Evolutionary conservation across 208 protist species (phyloP), one percentile per base, ranked within the genome.

Genomic region (Naegleria fowleri): DNA sequence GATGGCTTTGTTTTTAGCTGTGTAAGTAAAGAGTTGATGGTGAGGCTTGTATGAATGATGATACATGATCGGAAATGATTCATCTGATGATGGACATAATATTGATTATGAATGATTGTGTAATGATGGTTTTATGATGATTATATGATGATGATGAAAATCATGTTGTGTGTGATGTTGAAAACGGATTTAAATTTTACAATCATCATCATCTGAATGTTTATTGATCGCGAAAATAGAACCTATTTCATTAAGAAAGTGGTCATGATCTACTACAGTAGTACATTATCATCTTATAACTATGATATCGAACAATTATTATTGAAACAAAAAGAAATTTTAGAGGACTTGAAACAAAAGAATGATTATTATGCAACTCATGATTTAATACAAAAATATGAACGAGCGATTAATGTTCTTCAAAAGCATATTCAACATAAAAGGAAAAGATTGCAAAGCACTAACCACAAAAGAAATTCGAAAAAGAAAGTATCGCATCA

Each of bases 261-360:
- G 13, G 19, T 67, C 4, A 29, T 67, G 22, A 67, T 15, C 11
- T 67, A 67, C 55, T 67, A 67, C 19, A 29, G 22, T 19, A 67
- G 22, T 67, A 67, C 55, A 29, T 15, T 67, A 29, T 67, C 55
- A 19, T 67, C 55, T 2, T 67, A 67, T 67, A 67, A 67, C 13
- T 67, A 67, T 67, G 55, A 67, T 39, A 87, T 87, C 5, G 83
- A 87, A n/a, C 29, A 87, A 51, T 51, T 87, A 25, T n/a, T 87
- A 9, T 40, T 51, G 29, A 87, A 36, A 33, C 83, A 87, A 36
- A 87, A 36, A n/a, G 83, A 87, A 51, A 87, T 51, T 16, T 48
- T 87, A 25, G 83, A 87, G 11, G 39, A 51, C 11, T 41, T 87
- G 41, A 87, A 87, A 36, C 83, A 87, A 51, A 41, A 87, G 29